A percentile compares a stretch with the other conserved stretches of the same genome.
These are phyloP conservation scores for Athelia psychrophila DNA, from an alignment of 1,284 basidiomycete species.

Conservation along the genomic window DNA sequence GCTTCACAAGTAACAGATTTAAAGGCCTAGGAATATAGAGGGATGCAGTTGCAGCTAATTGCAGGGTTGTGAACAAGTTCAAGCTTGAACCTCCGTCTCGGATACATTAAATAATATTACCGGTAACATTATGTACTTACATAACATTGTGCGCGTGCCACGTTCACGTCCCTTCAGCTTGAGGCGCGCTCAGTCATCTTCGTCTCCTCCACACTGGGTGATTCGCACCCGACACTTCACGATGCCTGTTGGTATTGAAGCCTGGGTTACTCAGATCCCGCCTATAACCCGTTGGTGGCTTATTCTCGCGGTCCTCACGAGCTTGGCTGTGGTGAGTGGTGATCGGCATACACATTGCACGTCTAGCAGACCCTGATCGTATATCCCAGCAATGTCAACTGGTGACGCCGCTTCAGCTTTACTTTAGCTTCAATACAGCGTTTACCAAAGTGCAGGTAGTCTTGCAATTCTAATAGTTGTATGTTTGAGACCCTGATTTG, in stretches of 20 bases:
- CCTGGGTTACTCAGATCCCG: constrained; percentile 85
- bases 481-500: constrained; percentile 1
- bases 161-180: too few relatives aligned
- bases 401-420: constrained; percentile 86
- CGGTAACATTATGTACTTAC: too few relatives aligned
- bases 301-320: constrained; percentile 71
- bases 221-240: too few relatives aligned
- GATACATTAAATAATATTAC: too few relatives aligned
- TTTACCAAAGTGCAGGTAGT: constrained; percentile 80
- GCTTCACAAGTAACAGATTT: too few relatives aligned
- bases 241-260: constrained; percentile 80
- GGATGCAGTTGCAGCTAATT: too few relatives aligned
- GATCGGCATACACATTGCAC: constrained; percentile 7
- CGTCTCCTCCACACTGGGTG: too few relatives aligned
- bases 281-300: constrained; percentile 88
- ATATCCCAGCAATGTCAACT: constrained; percentile 81
- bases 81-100: too few relatives aligned
- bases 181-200: too few relatives aligned
- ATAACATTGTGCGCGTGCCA: too few relatives aligned
- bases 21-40: too few relatives aligned
- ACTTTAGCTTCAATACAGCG: constrained; percentile 85
- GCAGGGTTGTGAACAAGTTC: too few relatives aligned
- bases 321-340: constrained; percentile 76
- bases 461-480: background rate
- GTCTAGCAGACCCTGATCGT: background rate